Evolutionary conservation across 495 filamentous ascomycete genomes (phyloP).

Genomic region (Amorphotheca resinae): DNA sequence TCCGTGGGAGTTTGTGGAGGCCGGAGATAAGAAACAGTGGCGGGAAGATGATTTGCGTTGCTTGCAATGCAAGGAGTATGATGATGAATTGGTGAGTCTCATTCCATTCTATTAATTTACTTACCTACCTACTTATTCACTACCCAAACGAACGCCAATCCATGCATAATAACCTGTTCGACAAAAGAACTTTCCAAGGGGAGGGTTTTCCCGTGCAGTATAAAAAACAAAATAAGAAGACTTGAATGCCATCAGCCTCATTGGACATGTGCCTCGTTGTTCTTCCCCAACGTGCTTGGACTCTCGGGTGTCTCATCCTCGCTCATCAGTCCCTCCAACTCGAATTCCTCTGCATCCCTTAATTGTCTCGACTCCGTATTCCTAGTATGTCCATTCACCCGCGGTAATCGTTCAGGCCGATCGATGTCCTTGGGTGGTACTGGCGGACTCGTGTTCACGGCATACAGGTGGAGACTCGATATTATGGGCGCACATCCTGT

Average conservation of each 20-base stretch:
- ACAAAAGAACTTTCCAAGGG: not conserved
- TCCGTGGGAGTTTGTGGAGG: too few species aligned
- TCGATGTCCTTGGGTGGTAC: slow-evolving; percentile 19
- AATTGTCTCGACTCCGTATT: slow-evolving; percentile 30
- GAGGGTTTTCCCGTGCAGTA: not conserved
- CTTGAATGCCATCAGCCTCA: not conserved
- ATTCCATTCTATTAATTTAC: too few species aligned
- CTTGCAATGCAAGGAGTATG: too few species aligned
- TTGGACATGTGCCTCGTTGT: slow-evolving; percentile 25
- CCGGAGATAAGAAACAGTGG: too few species aligned
- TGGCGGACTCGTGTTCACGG: slow-evolving; percentile 33
- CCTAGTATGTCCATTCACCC: slow-evolving; percentile 43
- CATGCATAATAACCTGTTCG: not conserved
- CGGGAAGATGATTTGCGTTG: too few species aligned
- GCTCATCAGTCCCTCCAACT: slow-evolving; percentile 79
- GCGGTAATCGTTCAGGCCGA: slow-evolving; percentile 4
- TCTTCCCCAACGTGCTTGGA: slow-evolving; percentile 25
- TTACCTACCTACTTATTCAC: too few species aligned
- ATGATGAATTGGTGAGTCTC: too few species aligned
- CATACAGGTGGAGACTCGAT: slow-evolving; percentile 53
- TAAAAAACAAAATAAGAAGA: not conserved
- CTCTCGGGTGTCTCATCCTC: slow-evolving; percentile 58
- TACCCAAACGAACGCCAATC: slow-evolving; percentile 1
- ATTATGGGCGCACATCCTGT: slow-evolving; percentile 85
- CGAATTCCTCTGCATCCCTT: slow-evolving; percentile 81